A percentile compares a stretch with the other conserved stretches of the same genome.
phyloP scores from a whole-genome alignment of 2,329 filamentous ascomycete genomes.

The Paecilomyces sp. region DNA sequence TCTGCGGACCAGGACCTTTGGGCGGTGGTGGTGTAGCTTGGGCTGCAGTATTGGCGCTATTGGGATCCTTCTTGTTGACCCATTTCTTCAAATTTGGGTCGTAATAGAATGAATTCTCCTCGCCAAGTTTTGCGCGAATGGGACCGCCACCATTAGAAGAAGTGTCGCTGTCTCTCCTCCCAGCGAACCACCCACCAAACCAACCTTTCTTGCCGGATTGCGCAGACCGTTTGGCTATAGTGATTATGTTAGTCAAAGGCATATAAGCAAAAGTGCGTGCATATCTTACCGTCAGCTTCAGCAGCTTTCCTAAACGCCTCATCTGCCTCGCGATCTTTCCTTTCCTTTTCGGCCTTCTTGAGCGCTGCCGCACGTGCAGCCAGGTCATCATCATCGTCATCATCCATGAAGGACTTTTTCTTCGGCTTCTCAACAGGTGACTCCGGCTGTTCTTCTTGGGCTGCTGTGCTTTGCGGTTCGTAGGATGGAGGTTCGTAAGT shows the following conservation, averaged over 20 bases:
- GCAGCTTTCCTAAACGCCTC: constrained; percentile 81
- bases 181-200: constrained; percentile 80
- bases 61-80: constrained; percentile 88
- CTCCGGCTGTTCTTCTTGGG: constrained; percentile 43
- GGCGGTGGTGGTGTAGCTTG: constrained; percentile 74
- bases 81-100: constrained; percentile 95
- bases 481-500: constrained; percentile 33
- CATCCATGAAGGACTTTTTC: constrained; percentile 74
- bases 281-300: constrained; percentile 53
- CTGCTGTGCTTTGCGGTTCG: constrained; percentile 25
- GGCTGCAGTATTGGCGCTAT: constrained; percentile 50
- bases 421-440: constrained; percentile 52
- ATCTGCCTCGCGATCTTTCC: constrained; percentile 71
- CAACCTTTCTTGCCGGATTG: constrained; percentile 52
- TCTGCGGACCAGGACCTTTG: constrained; percentile 45
- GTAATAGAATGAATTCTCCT: constrained; percentile 87
- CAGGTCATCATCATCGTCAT: constrained; percentile 68
- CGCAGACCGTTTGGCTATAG: constrained; percentile 28
- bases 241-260: constrained; percentile 40
- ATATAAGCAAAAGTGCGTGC: not conserved
- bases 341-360: constrained; percentile 54
- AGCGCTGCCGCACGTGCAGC: constrained; percentile 46
- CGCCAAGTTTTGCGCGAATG: constrained; percentile 89
- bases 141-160: constrained; percentile 53
- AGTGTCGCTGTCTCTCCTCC: constrained; percentile 54